Evolutionary conservation across 192 early-diverging fungal genomes (phyloP), one percentile per base, ranked within the genome.

Genomic region (Spizellomyces punctatus): DNA sequence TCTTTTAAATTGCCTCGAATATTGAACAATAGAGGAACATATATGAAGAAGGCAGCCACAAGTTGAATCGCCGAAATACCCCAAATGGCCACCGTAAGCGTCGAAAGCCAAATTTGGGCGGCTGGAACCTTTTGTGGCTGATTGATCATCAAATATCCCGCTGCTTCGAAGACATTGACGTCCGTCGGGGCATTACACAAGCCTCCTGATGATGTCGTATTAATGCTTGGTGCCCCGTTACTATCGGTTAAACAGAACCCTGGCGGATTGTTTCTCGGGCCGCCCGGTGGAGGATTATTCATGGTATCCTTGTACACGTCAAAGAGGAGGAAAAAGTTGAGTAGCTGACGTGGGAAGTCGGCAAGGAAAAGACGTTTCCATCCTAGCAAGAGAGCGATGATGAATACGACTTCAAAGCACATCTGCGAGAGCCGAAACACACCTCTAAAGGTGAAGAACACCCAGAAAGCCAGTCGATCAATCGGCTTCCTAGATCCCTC

Each of bases 1-100:
- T 95, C 94, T 74, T 95, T 95, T 58, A 95, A 77, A 71, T 94
- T 95, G 17, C 94, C 94, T 44, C 85, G 87, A 63, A 95, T 92
- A 54, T 86, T 85, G 72, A 83, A 88, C 63, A 93, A 69, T 52
- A 95, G 77, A 8, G 94, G 94, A 48, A 95, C 80, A 75, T 95
- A 95, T 16, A 93, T 56, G 50, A 92, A 54, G 17, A 84, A 78
- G 6, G 93, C 92, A 10, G 77, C 52, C 6, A 92, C 46, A 22
- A 92, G 80, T 27, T 71, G 76, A 0, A 91, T 12, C 19, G 86
- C 71, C 6, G 82, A 82, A 22, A 90, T 43, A 10, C 82, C 52
- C 81, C 87, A 93, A 46, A 93, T 76, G 21, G 84, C 55, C 21
- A 91, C 81, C 12, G 89, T 92, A 73, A 94, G 86, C 10, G 80